These are phyloP conservation scores for Sporothrix dimorphospora DNA, from an alignment of 2,329 filamentous ascomycete genomes.

Conservation along the genomic window DNA sequence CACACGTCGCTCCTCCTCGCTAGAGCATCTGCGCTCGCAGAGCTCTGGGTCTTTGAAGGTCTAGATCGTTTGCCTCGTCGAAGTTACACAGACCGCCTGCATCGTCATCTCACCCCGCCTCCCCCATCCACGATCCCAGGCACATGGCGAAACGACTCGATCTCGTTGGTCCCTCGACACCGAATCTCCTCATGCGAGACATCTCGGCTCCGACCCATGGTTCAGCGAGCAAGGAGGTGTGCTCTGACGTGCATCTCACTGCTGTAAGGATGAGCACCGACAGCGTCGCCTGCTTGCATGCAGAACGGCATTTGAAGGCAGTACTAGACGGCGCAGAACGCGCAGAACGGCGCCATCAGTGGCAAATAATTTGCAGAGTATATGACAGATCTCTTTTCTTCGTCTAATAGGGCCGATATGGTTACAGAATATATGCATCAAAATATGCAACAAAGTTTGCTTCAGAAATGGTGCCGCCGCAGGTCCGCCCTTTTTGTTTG, in stretches of 20 bases:
- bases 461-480: not conserved
- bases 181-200: conserved; percentile 2
- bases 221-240: not conserved
- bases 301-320: not conserved
- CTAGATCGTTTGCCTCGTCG: not conserved
- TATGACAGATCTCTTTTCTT: conserved; percentile 14
- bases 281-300: not conserved
- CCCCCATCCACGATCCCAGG: not conserved
- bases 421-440: conserved; percentile 5
- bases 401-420: not conserved
- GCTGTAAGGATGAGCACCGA: not conserved
- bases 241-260: not conserved
- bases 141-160: not conserved
- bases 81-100: conserved; percentile 5
- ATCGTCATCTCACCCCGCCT: not conserved
- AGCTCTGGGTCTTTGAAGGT: not conserved
- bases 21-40: not conserved
- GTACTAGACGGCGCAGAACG: not conserved
- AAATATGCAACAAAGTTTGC: conserved; percentile 2
- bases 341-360: not conserved
- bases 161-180: not conserved
- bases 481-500: not conserved
- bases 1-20: not conserved
- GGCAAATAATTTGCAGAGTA: not conserved
- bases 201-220: conserved; percentile 4